Conservation (phyloP, 2,329 filamentous ascomycete genomes). For the Aspergillus proliferans region DNA sequence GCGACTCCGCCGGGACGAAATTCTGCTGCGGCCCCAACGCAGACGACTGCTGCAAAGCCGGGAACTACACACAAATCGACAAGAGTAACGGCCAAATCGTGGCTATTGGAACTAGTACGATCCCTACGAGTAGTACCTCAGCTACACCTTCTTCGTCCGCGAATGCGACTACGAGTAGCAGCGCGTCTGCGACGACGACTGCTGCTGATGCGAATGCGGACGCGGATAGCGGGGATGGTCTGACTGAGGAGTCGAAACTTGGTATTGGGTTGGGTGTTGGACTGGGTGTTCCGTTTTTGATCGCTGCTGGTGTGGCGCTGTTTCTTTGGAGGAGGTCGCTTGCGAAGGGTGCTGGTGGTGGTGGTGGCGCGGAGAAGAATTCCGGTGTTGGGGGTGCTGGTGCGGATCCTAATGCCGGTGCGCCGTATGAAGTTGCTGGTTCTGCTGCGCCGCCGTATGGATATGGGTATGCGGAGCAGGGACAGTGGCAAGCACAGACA, state of each 20-base stretch:
- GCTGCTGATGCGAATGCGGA: not conserved
- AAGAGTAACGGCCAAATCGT: not conserved
- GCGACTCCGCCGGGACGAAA: not conserved
- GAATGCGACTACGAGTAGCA: not conserved
- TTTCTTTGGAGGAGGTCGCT: not conserved
- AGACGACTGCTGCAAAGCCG: not conserved
- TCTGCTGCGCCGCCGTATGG: not conserved
- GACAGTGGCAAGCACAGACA: not conserved
- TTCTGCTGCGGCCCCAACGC: not conserved
- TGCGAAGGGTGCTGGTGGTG: not conserved
- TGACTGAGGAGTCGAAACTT: not conserved
- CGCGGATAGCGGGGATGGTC: not conserved
- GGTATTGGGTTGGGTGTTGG: not conserved
- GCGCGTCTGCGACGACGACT: not conserved
- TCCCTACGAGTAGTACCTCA: not conserved
- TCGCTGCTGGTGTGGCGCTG: not conserved
- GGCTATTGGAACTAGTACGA: not conserved
- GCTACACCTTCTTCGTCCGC: not conserved
- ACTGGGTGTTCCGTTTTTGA: not conserved
- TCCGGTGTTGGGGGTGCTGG: not conserved
- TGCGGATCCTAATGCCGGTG: not conserved
- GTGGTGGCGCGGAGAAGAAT: not conserved
- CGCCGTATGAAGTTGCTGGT: not conserved
- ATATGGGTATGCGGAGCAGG: not conserved
- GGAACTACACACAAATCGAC: not conserved